Conservation (phyloP, 768 basidiomycete genomes). For the Pisolithus marmoratus region DNA sequence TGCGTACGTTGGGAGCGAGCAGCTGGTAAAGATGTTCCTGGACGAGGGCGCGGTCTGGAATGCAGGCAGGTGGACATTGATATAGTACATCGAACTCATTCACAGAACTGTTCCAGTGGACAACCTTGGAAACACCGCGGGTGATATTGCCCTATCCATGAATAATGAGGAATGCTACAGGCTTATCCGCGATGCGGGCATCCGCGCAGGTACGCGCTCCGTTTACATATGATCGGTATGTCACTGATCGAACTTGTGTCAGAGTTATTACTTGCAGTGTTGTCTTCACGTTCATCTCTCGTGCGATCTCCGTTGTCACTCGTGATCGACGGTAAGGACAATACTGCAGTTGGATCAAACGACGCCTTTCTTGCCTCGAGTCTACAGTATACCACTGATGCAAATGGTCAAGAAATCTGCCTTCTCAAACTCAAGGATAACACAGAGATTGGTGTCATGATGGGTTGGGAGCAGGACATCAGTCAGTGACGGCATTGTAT, state of each 20-base stretch:
- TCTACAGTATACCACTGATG: conserved; percentile 64
- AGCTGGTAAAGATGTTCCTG: conserved; percentile 63
- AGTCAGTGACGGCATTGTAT: conserved; percentile 38
- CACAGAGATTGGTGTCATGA: conserved; percentile 96
- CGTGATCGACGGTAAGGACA: conserved; percentile 45
- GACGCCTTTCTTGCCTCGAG: conserved; percentile 66
- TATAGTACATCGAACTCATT: background rate
- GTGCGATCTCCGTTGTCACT: conserved; percentile 26
- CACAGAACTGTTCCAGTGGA: conserved; percentile 48
- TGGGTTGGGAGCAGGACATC: conserved; percentile 93
- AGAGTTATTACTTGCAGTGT: conserved; percentile 69
- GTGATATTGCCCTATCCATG: conserved; percentile 83
- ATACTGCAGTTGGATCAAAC: conserved; percentile 55
- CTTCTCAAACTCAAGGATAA: conserved; percentile 52
- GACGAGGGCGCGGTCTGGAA: conserved; percentile 91
- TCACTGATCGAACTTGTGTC: conserved; percentile 5
- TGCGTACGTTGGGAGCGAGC: conserved; percentile 60
- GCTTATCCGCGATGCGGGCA: conserved; percentile 84
- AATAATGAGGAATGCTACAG: conserved; percentile 73
- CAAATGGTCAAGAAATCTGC: conserved; percentile 78
- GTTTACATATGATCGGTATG: conserved; percentile 2
- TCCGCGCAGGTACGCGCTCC: conserved; percentile 63
- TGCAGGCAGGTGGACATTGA: conserved; percentile 46
- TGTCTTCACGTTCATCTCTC: conserved; percentile 41
- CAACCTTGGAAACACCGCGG: conserved; percentile 74